These are phyloP conservation scores for Sindora glabra DNA, from an alignment of 306 rosid genomes.

Conservation along the genomic window DNA sequence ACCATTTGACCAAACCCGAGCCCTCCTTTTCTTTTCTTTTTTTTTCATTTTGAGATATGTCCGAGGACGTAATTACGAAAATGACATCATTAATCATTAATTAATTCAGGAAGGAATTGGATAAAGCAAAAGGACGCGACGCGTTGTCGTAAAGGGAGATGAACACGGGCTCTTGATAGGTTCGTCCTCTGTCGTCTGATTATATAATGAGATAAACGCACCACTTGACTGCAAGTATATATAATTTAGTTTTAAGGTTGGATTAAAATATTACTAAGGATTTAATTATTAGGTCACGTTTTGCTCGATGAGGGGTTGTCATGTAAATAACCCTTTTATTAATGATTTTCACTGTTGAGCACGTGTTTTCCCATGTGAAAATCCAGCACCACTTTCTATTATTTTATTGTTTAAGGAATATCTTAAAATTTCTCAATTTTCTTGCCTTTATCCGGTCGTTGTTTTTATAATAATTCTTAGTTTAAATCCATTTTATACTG, in stretches of 20 bases:
- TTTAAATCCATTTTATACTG: too few species aligned
- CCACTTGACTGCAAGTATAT: background rate
- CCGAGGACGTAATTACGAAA: background rate
- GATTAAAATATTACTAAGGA: background rate
- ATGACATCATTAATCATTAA: background rate
- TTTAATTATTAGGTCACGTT: slow-evolving; percentile 35
- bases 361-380: slow-evolving; percentile 42
- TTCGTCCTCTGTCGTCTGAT: slow-evolving; percentile 9
- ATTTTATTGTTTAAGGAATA: too few species aligned
- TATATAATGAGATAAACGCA: background rate
- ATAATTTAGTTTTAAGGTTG: background rate
- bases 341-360: slow-evolving; percentile 2
- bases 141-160: slow-evolving; percentile 6
- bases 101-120: background rate
- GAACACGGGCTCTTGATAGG: slow-evolving; percentile 4
- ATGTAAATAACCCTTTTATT: slow-evolving; percentile 6
- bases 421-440: too few species aligned
- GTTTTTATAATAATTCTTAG: too few species aligned
- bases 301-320: slow-evolving; percentile 27
- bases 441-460: too few species aligned
- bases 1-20: background rate
- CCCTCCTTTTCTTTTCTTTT: background rate
- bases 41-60: background rate
- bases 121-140: background rate
- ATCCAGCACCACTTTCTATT: background rate